Evolutionary conservation across 257 asterid genomes (phyloP), one percentile per base, ranked within the genome.

Genomic region (Scutellaria galericulata): DNA sequence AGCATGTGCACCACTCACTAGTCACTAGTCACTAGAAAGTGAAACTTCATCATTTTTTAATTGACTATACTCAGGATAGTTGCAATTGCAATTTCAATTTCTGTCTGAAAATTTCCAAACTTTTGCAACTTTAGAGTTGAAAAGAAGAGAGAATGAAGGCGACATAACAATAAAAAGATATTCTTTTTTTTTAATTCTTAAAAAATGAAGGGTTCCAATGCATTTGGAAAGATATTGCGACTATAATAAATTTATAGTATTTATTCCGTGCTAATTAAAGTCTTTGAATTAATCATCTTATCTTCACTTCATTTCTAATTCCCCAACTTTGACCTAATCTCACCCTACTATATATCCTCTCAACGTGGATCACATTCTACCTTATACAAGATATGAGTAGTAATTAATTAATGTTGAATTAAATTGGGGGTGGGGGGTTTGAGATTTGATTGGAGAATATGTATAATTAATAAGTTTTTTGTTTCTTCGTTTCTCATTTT

Each of bases 281-380:
- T 58, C 24, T 12, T 6, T 59, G 47, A 35, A 59, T 6, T 59
- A 37, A 37, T 59, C 47, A 37, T 59, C 47, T 41, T 62, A 62
- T 62, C 53, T 62, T 62, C 35, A 41, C 13, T 18, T 18, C 18
- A 18, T 18, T 18, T 18, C 18, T 18, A n/a, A n/a, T 18, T 18
- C 18, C 18, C 54, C 20, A 18, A 10, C 6, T 44, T 63, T 44
- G 69, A 64, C 57, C 44, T 46, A 46, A 64, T 64, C 70, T 45
- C 39, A 62, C 42, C 52, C 13, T 4, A 41, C 39, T 64, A 4
- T 20, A 42, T 22, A 64, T 22, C 45, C 46, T 37, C 65, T 31
- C 37, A 31, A 31, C 37, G 27, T 31, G 37, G 37, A 31, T 31
- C 37, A 31, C 37, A 31, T 31, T 31, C 37, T 31, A 31, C 5